Evolutionary conservation across 345 rosid genomes (phyloP).

Genomic region (Rhodamnia rubescens): DNA sequence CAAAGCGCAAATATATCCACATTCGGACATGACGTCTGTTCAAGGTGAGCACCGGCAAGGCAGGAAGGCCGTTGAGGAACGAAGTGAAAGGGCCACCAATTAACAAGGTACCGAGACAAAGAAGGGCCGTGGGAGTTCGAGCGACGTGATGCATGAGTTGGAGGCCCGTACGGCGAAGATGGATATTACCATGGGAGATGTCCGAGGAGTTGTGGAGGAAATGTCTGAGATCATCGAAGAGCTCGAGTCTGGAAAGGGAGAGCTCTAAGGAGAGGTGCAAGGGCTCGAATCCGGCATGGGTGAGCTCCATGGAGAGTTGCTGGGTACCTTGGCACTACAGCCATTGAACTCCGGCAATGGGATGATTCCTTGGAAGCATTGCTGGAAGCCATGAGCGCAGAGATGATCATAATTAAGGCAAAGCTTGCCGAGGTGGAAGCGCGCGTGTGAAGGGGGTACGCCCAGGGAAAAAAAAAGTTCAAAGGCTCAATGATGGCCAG

Average conservation of each 20-base stretch:
- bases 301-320: neutral
- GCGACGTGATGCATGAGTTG: neutral
- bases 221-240: neutral
- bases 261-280: neutral
- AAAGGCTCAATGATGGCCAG: too few relatives aligned
- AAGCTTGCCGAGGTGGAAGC: neutral
- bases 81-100: neutral
- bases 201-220: neutral
- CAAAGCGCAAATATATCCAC: neutral
- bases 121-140: neutral
- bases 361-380: neutral
- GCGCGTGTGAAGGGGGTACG: neutral
- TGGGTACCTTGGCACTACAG: neutral
- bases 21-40: neutral
- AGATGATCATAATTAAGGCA: neutral
- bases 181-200: neutral
- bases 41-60: neutral
- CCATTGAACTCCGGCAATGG: accelerated
- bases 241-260: neutral
- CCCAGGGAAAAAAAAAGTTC: too few relatives aligned
- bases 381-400: neutral
- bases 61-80: neutral
- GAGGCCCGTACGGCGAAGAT: neutral
- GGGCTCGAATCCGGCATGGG: neutral
- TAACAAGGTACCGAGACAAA: neutral